phyloP scores from a whole-genome alignment of 768 basidiomycete genomes.

The Hortiboletus flavorubellus region DNA sequence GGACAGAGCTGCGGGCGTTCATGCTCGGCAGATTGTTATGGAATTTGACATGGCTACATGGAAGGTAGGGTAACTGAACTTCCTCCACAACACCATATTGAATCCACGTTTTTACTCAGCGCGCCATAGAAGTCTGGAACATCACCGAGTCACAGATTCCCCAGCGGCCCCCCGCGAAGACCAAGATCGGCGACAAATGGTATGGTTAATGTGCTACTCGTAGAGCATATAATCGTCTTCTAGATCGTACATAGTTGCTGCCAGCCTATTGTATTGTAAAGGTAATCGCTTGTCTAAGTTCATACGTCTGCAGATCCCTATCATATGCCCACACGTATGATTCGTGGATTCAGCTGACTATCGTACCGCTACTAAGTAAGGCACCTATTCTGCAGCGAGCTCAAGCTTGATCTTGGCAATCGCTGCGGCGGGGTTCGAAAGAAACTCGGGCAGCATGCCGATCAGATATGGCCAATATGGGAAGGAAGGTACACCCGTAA shows the following conservation, averaged over 20 bases:
- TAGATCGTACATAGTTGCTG: background rate
- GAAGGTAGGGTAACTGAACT: constrained; percentile 51
- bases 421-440: constrained; percentile 75
- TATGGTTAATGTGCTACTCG: constrained; percentile 45
- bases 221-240: background rate
- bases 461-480: too few species aligned
- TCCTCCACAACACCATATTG: background rate
- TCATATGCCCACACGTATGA: background rate
- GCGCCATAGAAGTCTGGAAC: constrained; percentile 83
- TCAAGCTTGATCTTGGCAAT: constrained; percentile 94
- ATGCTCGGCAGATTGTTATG: constrained; percentile 82
- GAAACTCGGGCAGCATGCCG: too few species aligned
- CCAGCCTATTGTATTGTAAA: constrained; percentile 17
- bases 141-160: constrained; percentile 78
- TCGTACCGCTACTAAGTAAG: background rate
- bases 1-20: constrained; percentile 60
- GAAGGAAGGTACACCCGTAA: too few species aligned
- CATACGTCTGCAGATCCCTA: background rate
- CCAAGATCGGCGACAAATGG: constrained; percentile 64
- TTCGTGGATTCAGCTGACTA: background rate
- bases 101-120: constrained; percentile 39
- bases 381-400: constrained; percentile 64
- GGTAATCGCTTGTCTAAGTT: constrained; percentile 10
- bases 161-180: constrained; percentile 57
- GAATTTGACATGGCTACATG: constrained; percentile 91